Conservation (phyloP, 169 alveolate genomes). For the Plasmodium blacklocki region DNA sequence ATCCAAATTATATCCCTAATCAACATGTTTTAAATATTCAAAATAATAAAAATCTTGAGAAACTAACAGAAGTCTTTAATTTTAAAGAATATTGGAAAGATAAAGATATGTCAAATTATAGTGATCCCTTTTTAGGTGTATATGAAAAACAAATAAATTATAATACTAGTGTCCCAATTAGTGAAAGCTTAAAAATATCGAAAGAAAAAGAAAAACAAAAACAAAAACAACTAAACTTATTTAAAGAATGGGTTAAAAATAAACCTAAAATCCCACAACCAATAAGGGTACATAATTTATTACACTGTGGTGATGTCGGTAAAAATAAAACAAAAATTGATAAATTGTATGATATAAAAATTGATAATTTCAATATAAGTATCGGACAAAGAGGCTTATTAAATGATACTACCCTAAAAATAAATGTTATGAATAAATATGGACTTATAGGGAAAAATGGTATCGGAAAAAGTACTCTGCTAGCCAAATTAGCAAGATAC, state of each 20-base stretch:
- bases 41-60: constrained; percentile 20
- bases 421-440: constrained; percentile 93
- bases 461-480: constrained; percentile 96
- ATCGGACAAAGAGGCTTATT: constrained; percentile 96
- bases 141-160: constrained; percentile 79
- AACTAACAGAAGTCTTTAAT: constrained; percentile 28
- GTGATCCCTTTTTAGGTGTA: constrained; percentile 81
- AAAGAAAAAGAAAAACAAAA: constrained; percentile 81
- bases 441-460: constrained; percentile 98
- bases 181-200: constrained; percentile 79
- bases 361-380: constrained; percentile 90
- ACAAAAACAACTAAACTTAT: constrained; percentile 83
- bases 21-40: no score
- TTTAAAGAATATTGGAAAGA: constrained; percentile 69
- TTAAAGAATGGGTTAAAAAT: constrained; percentile 89
- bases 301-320: constrained; percentile 45
- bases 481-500: constrained; percentile 94
- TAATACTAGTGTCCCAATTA: constrained; percentile 78
- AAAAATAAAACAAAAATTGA: constrained; percentile 78
- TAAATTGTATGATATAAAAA: constrained; percentile 86
- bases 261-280: constrained; percentile 89
- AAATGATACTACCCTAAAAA: constrained; percentile 92
- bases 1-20: background rate
- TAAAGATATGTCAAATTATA: constrained; percentile 44
- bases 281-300: constrained; percentile 80